A percentile compares a stretch with the other conserved stretches of the same genome.
Conservation (phyloP, 345 rosid genomes). For the Eucalyptus regnans region DNA sequence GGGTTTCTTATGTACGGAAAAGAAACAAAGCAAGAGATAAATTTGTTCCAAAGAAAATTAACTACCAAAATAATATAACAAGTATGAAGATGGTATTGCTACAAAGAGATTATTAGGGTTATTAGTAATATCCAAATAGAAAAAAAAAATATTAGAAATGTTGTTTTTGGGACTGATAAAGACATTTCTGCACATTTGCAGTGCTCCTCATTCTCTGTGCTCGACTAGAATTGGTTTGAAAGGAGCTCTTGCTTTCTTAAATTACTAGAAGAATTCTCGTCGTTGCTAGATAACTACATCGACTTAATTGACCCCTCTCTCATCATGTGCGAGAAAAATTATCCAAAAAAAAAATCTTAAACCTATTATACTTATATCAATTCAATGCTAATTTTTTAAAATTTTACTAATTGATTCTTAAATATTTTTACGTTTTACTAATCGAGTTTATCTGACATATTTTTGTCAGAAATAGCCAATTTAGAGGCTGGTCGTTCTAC, state of each 20-base stretch:
- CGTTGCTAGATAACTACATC: neutral
- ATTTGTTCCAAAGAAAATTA: too few relatives aligned
- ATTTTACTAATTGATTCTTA: too few relatives aligned
- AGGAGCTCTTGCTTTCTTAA: neutral
- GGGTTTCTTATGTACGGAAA: neutral
- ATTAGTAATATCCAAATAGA: neutral
- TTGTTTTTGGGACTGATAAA: neutral
- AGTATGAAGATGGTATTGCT: neutral
- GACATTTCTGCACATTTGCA: neutral
- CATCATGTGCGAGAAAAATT: neutral
- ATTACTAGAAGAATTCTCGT: neutral
- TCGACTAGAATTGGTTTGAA: neutral
- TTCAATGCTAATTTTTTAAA: too few relatives aligned
- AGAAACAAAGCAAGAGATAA: neutral
- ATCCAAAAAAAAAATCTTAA: too few relatives aligned
- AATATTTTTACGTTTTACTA: too few relatives aligned
- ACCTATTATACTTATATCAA: too few relatives aligned
- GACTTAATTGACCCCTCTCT: neutral
- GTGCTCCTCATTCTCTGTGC: neutral
- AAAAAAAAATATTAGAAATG: neutral
- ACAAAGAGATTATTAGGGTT: neutral
- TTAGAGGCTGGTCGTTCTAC: accelerated
- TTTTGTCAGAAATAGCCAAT: accelerated
- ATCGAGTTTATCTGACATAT: accelerated
- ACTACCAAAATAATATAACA: too few relatives aligned